Conservation (phyloP, 2,329 filamentous ascomycete genomes). For the Emergomyces africanus region DNA sequence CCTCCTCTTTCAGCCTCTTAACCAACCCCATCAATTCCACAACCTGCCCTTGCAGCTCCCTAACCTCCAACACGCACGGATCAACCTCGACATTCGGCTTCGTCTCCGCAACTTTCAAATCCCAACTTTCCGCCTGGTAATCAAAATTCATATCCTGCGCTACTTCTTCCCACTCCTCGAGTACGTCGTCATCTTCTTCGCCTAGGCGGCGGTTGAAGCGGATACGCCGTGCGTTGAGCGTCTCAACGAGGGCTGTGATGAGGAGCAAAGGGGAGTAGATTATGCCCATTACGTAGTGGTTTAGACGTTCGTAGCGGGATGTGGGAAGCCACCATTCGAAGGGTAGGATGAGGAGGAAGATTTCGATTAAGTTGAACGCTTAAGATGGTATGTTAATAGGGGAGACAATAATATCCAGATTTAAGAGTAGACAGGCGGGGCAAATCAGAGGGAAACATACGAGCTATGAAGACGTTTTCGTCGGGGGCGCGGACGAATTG, state of each 20-base stretch:
- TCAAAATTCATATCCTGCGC: slow-evolving; percentile 25
- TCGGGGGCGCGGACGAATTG: slow-evolving; percentile 94
- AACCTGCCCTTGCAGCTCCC: slow-evolving; percentile 37
- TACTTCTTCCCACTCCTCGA: slow-evolving; percentile 91
- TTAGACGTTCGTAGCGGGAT: slow-evolving; percentile 60
- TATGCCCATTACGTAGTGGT: slow-evolving; percentile 75
- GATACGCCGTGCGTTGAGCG: slow-evolving; percentile 52
- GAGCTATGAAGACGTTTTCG: slow-evolving; percentile 95
- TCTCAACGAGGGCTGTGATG: slow-evolving; percentile 62
- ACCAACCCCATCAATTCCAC: slow-evolving; percentile 52
- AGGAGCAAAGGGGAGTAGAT: slow-evolving; percentile 77
- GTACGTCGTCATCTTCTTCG: slow-evolving; percentile 76
- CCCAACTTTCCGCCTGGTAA: slow-evolving; percentile 71
- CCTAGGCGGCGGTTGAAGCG: slow-evolving; percentile 61
- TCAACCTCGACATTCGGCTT: slow-evolving; percentile 76
- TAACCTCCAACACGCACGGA: slow-evolving; percentile 53
- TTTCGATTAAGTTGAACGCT: slow-evolving; percentile 85
- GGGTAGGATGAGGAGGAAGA: slow-evolving; percentile 62
- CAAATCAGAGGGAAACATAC: slow-evolving; percentile 19
- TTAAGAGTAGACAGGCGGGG: background rate
- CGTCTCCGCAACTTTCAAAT: slow-evolving; percentile 60
- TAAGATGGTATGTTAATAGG: slow-evolving; percentile 10
- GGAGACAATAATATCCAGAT: background rate
- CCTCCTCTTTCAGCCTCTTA: slow-evolving; percentile 39
- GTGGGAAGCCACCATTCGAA: slow-evolving; percentile 95